Evolutionary conservation across 371 early-diverging fungal genomes (phyloP).

Genomic region (Mortierella sp.): DNA sequence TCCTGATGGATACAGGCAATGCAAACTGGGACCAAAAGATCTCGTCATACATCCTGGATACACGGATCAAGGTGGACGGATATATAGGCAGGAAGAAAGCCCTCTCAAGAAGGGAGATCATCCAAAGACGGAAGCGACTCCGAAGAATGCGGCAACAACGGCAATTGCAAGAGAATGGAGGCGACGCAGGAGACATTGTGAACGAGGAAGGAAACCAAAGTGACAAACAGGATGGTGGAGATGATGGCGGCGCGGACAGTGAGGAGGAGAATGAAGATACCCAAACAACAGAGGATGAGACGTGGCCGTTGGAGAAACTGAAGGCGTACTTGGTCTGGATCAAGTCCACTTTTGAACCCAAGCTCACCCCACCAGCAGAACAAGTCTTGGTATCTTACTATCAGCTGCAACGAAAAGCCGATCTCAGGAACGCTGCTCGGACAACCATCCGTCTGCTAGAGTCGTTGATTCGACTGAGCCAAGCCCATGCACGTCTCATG

Average conservation of each 20-base stretch:
- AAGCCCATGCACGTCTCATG: slow-evolving; percentile 86
- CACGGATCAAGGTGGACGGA: slow-evolving; percentile 34
- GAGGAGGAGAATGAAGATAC: slow-evolving; percentile 10
- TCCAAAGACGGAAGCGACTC: slow-evolving; percentile 17
- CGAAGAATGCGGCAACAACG: slow-evolving; percentile 9
- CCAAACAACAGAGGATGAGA: slow-evolving; percentile 14
- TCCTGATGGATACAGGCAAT: slow-evolving; percentile 75
- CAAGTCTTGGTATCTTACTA: slow-evolving; percentile 73
- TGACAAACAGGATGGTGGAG: slow-evolving; percentile 1
- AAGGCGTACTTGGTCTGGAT: slow-evolving; percentile 70
- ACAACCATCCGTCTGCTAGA: slow-evolving; percentile 88
- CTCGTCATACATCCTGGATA: slow-evolving; percentile 62
- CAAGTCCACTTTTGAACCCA: slow-evolving; percentile 62
- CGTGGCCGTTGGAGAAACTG: slow-evolving; percentile 64
- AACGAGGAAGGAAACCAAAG: background rate
- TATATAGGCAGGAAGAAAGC: slow-evolving; percentile 1
- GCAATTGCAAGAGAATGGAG: slow-evolving; percentile 18
- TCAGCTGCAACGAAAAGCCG: slow-evolving; percentile 70
- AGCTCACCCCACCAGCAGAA: slow-evolving; percentile 64
- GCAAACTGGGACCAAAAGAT: slow-evolving; percentile 70
- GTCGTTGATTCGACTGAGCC: slow-evolving; percentile 82
- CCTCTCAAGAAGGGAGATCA: slow-evolving; percentile 19
- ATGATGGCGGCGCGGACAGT: slow-evolving; percentile 1
- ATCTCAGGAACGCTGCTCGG: slow-evolving; percentile 72
- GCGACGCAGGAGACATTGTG: background rate